Conservation (phyloP, 2,329 filamentous ascomycete genomes). For the Scolecobasidium constrictum region DNA sequence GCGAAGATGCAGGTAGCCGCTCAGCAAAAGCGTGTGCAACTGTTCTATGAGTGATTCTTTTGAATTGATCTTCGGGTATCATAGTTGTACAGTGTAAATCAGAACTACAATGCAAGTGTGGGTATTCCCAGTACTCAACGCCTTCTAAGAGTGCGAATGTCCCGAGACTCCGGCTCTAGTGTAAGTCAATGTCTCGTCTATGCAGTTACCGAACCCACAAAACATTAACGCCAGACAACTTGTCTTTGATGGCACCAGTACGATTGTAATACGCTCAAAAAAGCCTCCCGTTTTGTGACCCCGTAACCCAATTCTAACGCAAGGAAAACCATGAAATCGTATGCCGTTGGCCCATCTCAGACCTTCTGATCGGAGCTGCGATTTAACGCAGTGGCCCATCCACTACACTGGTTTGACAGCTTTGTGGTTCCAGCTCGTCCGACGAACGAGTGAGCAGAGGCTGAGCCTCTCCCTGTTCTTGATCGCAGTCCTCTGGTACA, state of each 20-base stretch:
- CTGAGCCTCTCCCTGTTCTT: slow-evolving; percentile 20
- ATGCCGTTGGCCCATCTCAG: background rate
- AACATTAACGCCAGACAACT: background rate
- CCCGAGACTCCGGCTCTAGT: background rate
- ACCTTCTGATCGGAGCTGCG: too few relatives aligned
- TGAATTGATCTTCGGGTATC: background rate
- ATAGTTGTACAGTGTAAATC: background rate
- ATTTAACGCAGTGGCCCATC: background rate
- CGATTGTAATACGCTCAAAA: background rate
- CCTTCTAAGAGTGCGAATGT: background rate
- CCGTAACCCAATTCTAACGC: background rate
- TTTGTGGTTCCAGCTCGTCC: background rate
- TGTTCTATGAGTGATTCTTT: too few relatives aligned
- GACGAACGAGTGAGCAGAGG: slow-evolving; percentile 7
- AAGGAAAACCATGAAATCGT: background rate
- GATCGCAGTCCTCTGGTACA: slow-evolving; percentile 22
- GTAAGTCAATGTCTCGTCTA: background rate
- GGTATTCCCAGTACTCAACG: background rate
- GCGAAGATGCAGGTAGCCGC: too few relatives aligned
- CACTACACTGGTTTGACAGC: background rate
- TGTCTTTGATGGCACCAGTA: slow-evolving; percentile 1
- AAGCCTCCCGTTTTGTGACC: background rate
- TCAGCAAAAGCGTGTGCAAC: too few relatives aligned
- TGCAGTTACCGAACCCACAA: background rate
- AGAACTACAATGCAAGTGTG: background rate